Evolutionary conservation across 148 eudicot genomes (phyloP), one percentile per base, ranked within the genome.

Genomic region (Rhododendron simsii): DNA sequence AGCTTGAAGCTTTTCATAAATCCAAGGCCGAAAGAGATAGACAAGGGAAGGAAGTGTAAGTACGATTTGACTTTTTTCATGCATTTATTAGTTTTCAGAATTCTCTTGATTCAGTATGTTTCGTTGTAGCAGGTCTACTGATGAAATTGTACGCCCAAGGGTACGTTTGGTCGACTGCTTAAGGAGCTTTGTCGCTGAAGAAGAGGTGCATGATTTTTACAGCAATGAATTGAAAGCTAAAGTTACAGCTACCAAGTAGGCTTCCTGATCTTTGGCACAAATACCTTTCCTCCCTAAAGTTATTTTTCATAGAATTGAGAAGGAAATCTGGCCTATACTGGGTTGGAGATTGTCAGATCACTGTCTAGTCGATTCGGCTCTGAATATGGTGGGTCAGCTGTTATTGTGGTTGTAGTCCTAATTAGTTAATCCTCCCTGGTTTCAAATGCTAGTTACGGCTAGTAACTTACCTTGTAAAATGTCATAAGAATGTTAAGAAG

Each of bases 141-240:
- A 90, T 91, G 94, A 95, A 91, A 93, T 94, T 84, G 98, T 95
- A 78, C 99, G 99, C 59, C 99, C 99, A 85, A 93, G 96, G 90
- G 99, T 97, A 65, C 95, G 93, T 55, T 87, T 97, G 86, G 90
- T 87, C 83, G 98, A 94, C 84, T 97, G 98, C 88, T 83, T 97
- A 84, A 93, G 92, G 80, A 91, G 93, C 91, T 97, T 91, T 89
- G 91, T 96, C 44, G 95, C 93, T 81, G 93, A 92, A 33, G 99
- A 97, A 89, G 99, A 95, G 88, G 94, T 97, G 91, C 93, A 91
- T 88, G 99, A 94, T 87, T 97, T 95, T 84, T 95, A 91, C 85
- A 97, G 99, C 89, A 93, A 91, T 86, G 98, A 95, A 18, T 90
- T 97, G 90, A 93, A 92, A 80, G 85, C 95, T 16, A 97, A 91